Base-by-base conservation (phyloP, 2,329 filamentous ascomycete species). In the Chaetoscypha palmicola region DNA sequence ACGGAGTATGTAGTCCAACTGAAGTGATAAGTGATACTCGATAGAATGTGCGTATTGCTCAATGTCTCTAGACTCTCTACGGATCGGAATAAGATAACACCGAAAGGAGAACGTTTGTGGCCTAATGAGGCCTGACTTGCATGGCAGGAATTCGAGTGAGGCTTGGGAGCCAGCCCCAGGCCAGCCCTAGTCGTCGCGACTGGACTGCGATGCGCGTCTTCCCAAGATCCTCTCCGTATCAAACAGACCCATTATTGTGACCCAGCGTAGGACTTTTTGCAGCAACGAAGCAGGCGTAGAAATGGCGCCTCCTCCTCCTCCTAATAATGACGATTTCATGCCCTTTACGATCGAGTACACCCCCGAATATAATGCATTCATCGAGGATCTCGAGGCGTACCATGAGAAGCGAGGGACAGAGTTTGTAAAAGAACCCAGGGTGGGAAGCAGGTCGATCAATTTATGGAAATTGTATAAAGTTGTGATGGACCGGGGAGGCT, bases 401-500 rank as follows among this genome's bases (percentile, higher is more conserved):
- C 87, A 94, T 65, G 73, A 81, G 56, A 79, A 86, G 64, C 78
- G 88, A 66, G 87, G 87, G 43, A 94, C 86, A 5, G 68, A 72
- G 45, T 79, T 94, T 54, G 88, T 94, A 49, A 73, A 81, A 22
- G 83, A 90, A 62, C 88, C 88, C 40, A 89, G 86, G 66, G 79
- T 94, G 56, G 87, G 86, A 48, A 75, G 76, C 54, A 81, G 81
- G 48, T 80, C 83, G 52, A 75, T 94, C 49, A 85, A 94, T 59
- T 72, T 94, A 21, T 70, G 81, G 60, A 83, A 84, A 58, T 75
- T 94, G 22, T 94, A 87, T 71, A 83, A 84, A 50, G 75, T 81
- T 54, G 84, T 94, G 14, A 74, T 85, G 42, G 76, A 76, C 17
- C 79, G 81, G 56, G 89, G 89, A 41, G 89, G 89, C 46, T 95